phyloP scores from a whole-genome alignment of 2,329 filamentous ascomycete genomes.

The Colletotrichum caudatum region DNA sequence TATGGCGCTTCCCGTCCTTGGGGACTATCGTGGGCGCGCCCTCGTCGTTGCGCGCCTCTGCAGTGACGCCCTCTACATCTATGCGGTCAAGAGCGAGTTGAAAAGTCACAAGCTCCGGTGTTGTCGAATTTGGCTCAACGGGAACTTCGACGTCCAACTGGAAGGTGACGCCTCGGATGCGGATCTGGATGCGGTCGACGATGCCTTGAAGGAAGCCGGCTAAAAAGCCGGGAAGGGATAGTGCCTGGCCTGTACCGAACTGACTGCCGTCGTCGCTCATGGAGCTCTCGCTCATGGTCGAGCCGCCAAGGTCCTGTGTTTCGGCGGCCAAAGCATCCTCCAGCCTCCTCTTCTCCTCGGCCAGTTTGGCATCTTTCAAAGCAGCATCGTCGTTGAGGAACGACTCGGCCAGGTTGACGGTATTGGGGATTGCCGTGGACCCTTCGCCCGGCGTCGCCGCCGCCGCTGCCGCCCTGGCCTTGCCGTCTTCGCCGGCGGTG shows the following conservation, averaged over 20 bases:
- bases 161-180: conserved; percentile 73
- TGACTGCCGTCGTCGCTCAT: conserved; percentile 69
- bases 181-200: conserved; percentile 76
- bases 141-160: conserved; percentile 73
- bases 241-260: conserved; percentile 76
- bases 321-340: conserved; percentile 76
- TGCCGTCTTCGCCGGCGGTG: conserved; percentile 48
- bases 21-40: conserved; percentile 54
- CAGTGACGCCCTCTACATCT: conserved; percentile 75
- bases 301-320: conserved; percentile 71
- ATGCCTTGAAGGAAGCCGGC: conserved; percentile 80
- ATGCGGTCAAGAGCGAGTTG: conserved; percentile 74
- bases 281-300: conserved; percentile 69
- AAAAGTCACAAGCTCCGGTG: conserved; percentile 70
- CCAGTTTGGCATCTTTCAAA: conserved; percentile 70
- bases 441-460: conserved; percentile 45
- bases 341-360: conserved; percentile 72
- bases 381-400: conserved; percentile 65
- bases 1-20: conserved; percentile 74
- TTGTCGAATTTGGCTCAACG: conserved; percentile 59
- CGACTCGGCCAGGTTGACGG: conserved; percentile 80
- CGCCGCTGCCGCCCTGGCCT: conserved; percentile 41
- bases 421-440: conserved; percentile 68
- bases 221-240: conserved; percentile 78
- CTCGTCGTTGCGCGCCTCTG: conserved; percentile 49